Conservation (phyloP, 2,329 filamentous ascomycete species). For the Botryotinia globosa region DNA sequence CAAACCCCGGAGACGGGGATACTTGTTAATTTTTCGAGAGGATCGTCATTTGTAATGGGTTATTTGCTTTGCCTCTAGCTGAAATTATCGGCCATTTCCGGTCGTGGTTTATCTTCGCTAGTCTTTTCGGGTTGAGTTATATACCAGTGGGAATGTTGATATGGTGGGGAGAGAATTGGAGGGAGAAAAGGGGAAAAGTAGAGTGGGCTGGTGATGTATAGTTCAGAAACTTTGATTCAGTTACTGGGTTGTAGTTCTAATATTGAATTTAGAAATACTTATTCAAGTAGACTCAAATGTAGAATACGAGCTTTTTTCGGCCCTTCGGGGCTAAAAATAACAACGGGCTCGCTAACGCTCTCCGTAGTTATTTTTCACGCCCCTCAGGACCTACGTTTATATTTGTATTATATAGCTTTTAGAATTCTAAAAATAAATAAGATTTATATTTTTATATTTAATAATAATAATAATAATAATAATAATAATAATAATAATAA, state of each 20-base stretch:
- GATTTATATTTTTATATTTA: too few relatives aligned
- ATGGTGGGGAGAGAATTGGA: not conserved
- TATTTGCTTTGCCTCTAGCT: not conserved
- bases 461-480: too few relatives aligned
- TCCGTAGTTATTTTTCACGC: too few relatives aligned
- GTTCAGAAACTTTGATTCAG: accelerated
- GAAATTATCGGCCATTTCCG: not conserved
- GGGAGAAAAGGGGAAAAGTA: not conserved
- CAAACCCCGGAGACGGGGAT: not conserved
- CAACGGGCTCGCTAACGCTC: too few relatives aligned
- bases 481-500: too few relatives aligned
- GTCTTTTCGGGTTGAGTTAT: not conserved
- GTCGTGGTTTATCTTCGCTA: not conserved
- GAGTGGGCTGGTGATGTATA: not conserved
- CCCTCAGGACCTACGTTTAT: too few relatives aligned
- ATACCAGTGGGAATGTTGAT: not conserved
- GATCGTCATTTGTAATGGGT: not conserved
- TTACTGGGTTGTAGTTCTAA: accelerated
- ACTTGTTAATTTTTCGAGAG: not conserved
- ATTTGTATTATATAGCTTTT: too few relatives aligned
- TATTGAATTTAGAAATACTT: not conserved
- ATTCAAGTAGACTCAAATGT: not conserved
- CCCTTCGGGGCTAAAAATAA: too few relatives aligned
- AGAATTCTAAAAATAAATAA: too few relatives aligned
- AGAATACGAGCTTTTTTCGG: too few relatives aligned